Conservation (phyloP, 2,329 filamentous ascomycete species). For the Fusarium luffae region DNA sequence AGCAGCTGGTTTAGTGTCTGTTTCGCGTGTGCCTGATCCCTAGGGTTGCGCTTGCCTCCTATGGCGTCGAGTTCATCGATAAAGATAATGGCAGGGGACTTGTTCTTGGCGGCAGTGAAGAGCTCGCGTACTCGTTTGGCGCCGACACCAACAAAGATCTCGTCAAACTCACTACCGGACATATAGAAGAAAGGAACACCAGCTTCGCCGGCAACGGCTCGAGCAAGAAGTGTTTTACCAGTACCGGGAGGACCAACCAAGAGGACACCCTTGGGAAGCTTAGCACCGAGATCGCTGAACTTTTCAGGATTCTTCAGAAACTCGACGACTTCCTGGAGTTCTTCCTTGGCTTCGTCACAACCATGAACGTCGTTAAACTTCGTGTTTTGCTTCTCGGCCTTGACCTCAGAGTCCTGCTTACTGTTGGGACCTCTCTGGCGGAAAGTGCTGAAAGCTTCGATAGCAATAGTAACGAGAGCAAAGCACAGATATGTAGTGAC, state of each 20-base stretch:
- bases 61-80: slow-evolving; percentile 96
- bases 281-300: slow-evolving; percentile 93
- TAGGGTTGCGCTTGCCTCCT: slow-evolving; percentile 90
- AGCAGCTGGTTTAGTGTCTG: slow-evolving; percentile 97
- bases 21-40: slow-evolving; percentile 94
- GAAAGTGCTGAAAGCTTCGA: slow-evolving; percentile 82
- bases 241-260: slow-evolving; percentile 96
- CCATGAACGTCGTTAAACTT: slow-evolving; percentile 95
- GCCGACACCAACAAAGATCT: slow-evolving; percentile 97
- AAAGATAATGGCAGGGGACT: slow-evolving; percentile 93
- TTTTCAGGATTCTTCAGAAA: slow-evolving; percentile 93
- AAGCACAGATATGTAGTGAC: slow-evolving; percentile 83
- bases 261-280: slow-evolving; percentile 95
- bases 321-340: slow-evolving; percentile 95
- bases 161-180: slow-evolving; percentile 98
- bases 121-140: slow-evolving; percentile 95
- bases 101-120: slow-evolving; percentile 83
- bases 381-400: slow-evolving; percentile 90
- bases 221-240: slow-evolving; percentile 94
- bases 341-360: slow-evolving; percentile 97
- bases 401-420: slow-evolving; percentile 82
- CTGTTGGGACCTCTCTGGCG: slow-evolving; percentile 76
- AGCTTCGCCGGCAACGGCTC: slow-evolving; percentile 95
- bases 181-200: slow-evolving; percentile 99
- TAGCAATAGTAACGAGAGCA: slow-evolving; percentile 80